A percentile compares a stretch with the other conserved stretches of the same genome.
phyloP scores from a whole-genome alignment of 805 yeast species.

The Diddensiella transvaalensis region DNA sequence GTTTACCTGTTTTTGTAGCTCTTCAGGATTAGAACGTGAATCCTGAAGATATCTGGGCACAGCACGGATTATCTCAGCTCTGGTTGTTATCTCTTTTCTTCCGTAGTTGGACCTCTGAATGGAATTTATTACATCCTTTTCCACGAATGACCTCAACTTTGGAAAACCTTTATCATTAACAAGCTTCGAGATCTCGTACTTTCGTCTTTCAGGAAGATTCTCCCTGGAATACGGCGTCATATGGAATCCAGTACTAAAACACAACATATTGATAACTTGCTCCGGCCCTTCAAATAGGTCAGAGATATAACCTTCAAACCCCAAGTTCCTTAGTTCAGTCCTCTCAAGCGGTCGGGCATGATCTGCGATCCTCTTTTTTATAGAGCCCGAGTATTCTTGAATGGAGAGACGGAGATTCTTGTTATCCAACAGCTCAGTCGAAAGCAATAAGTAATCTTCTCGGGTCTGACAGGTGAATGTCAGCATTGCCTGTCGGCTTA shows the following conservation, averaged over 20 bases:
- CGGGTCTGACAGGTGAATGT: slow-evolving; percentile 62
- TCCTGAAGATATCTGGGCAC: neutral
- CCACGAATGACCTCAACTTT: neutral
- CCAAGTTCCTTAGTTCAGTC: slow-evolving; percentile 41
- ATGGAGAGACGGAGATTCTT: slow-evolving; percentile 48
- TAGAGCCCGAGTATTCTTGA: slow-evolving; percentile 36
- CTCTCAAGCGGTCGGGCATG: slow-evolving; percentile 20
- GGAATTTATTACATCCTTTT: neutral
- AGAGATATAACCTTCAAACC: slow-evolving; percentile 76
- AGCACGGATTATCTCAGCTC: neutral
- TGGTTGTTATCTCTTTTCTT: slow-evolving; percentile 45
- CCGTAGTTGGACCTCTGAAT: slow-evolving; percentile 59
- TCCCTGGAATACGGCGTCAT: slow-evolving; percentile 59
- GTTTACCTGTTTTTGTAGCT: neutral
- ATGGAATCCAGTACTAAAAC: slow-evolving; percentile 46
- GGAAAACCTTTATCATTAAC: neutral
- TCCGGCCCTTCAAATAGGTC: slow-evolving; percentile 74
- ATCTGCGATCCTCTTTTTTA: slow-evolving; percentile 26
- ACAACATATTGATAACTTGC: slow-evolving; percentile 68
- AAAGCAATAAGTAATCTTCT: slow-evolving; percentile 46
- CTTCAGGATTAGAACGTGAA: neutral
- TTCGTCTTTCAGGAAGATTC: slow-evolving; percentile 42
- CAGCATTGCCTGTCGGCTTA: slow-evolving; percentile 50
- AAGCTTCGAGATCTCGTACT: slow-evolving; percentile 20
- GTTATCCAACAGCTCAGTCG: slow-evolving; percentile 42